phyloP scores from a whole-genome alignment of 345 rosid genomes.

The Iberis pinnata region DNA sequence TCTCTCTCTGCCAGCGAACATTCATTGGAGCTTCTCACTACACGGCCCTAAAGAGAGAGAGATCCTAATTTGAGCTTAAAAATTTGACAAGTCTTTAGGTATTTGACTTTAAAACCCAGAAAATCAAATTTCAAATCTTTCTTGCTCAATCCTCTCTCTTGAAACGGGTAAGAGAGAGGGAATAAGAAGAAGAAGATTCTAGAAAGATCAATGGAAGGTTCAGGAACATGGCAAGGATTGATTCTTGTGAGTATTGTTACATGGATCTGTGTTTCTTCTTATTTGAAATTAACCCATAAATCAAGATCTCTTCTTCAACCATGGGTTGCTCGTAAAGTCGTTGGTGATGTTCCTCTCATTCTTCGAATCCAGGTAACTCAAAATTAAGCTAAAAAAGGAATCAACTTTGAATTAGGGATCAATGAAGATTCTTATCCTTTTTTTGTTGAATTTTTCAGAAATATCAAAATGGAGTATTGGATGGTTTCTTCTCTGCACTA shows the following conservation, averaged over 20 bases:
- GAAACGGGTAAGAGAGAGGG: constrained; percentile 21
- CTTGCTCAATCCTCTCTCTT: constrained; percentile 19
- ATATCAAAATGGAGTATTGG: constrained; percentile 50
- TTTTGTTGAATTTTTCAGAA: constrained; percentile 39
- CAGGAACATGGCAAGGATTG: constrained; percentile 64
- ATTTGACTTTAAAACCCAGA: constrained; percentile 4
- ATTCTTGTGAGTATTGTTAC: constrained; percentile 51
- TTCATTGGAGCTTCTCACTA: constrained; percentile 28
- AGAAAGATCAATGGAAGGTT: constrained; percentile 55
- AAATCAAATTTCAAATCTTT: constrained; percentile 5
- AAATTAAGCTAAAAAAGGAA: neutral
- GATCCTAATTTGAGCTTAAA: too few species aligned
- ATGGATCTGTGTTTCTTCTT: constrained; percentile 71
- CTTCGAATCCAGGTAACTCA: constrained; percentile 73
- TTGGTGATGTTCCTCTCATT: constrained; percentile 44
- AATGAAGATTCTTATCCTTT: neutral
- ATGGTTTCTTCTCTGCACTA: constrained; percentile 71
- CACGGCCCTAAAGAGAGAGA: constrained; percentile 3
- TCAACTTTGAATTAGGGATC: neutral
- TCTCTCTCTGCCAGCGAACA: constrained; percentile 34
- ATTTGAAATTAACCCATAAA: constrained; percentile 50
- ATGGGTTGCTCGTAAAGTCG: constrained; percentile 54
- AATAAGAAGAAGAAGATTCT: constrained; percentile 1
- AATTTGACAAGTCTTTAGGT: too few species aligned
- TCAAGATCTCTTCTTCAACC: constrained; percentile 70